phyloP scores from a whole-genome alignment of 352 stramenopile species.

The Globisporangium megalacanthum region DNA sequence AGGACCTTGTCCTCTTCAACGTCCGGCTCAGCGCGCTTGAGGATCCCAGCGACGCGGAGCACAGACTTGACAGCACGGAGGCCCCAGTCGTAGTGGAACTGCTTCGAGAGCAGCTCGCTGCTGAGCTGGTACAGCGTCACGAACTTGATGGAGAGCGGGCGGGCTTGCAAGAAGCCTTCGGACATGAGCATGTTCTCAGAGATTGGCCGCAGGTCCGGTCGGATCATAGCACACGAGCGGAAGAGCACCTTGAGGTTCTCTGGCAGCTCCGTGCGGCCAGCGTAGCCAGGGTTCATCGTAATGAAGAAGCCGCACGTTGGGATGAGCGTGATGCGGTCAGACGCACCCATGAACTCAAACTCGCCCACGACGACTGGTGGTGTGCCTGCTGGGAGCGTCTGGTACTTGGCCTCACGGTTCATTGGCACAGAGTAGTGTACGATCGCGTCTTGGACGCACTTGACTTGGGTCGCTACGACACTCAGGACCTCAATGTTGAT shows the following conservation, averaged over 20 bases:
- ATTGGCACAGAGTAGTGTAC: slow-evolving; percentile 86
- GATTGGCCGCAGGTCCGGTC: slow-evolving; percentile 90
- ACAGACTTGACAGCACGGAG: slow-evolving; percentile 88
- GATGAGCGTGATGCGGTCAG: slow-evolving; percentile 81
- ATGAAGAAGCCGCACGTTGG: slow-evolving; percentile 92
- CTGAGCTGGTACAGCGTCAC: slow-evolving; percentile 88
- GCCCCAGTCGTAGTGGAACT: slow-evolving; percentile 91
- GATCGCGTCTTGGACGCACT: slow-evolving; percentile 83
- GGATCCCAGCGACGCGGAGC: slow-evolving; percentile 78
- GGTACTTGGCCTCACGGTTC: slow-evolving; percentile 95
- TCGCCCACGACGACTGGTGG: slow-evolving; percentile 86
- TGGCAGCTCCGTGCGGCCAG: slow-evolving; percentile 79
- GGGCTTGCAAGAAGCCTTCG: slow-evolving; percentile 83
- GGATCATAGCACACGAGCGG: slow-evolving; percentile 92
- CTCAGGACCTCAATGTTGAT: slow-evolving; percentile 88
- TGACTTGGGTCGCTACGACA: slow-evolving; percentile 83
- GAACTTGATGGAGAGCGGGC: slow-evolving; percentile 90
- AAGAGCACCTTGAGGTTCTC: slow-evolving; percentile 92
- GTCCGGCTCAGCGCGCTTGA: slow-evolving; percentile 77
- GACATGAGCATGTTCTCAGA: slow-evolving; percentile 90
- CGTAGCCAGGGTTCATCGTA: slow-evolving; percentile 95
- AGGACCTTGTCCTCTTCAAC: slow-evolving; percentile 86
- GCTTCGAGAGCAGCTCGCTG: slow-evolving; percentile 80
- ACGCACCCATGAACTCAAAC: slow-evolving; percentile 86
- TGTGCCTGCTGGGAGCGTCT: slow-evolving; percentile 89